Percentiles rank a stretch among this genome's conserved stretches.
Evolutionary conservation across 139 green algal species (phyloP).

Genomic region (Picochlorum sp.): DNA sequence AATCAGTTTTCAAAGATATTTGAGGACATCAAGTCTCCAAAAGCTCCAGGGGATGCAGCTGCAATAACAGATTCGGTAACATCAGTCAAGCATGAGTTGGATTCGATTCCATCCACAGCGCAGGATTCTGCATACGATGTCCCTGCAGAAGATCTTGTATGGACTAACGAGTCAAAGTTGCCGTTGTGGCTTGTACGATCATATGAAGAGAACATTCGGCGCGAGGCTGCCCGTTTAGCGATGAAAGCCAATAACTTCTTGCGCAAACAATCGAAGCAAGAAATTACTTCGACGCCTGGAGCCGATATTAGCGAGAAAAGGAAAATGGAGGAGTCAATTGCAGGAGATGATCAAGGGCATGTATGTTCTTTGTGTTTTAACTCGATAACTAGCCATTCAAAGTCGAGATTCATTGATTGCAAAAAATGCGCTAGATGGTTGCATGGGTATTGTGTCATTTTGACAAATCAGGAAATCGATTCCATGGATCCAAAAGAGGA

Average conservation of each 20-base stretch:
- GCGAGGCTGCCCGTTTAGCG: slow-evolving; percentile 10
- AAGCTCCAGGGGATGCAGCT: no score
- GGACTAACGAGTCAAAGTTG: slow-evolving; percentile 29
- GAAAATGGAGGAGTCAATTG: slow-evolving; percentile 9
- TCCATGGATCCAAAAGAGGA: not conserved
- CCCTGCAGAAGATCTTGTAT: no score
- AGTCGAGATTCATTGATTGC: slow-evolving; percentile 26
- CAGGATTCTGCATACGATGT: no score
- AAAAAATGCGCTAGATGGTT: slow-evolving; percentile 34
- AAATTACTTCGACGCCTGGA: not conserved
- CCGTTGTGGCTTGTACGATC: slow-evolving; percentile 36
- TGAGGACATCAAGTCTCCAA: no score
- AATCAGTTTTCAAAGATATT: no score
- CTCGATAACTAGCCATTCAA: slow-evolving; percentile 3
- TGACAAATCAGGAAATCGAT: slow-evolving; percentile 14
- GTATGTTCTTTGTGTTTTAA: slow-evolving; percentile 11
- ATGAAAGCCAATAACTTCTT: not conserved
- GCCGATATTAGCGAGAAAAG: slow-evolving; percentile 3
- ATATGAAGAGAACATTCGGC: slow-evolving; percentile 34
- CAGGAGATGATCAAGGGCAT: slow-evolving; percentile 24
- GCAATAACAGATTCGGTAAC: no score
- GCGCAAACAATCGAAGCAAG: not conserved
- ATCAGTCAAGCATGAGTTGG: no score
- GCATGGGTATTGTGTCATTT: slow-evolving; percentile 18
- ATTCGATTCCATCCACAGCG: no score